Evolutionary conservation across 2,329 filamentous ascomycete species (phyloP).

Genomic region (Talaromyces sp.): DNA sequence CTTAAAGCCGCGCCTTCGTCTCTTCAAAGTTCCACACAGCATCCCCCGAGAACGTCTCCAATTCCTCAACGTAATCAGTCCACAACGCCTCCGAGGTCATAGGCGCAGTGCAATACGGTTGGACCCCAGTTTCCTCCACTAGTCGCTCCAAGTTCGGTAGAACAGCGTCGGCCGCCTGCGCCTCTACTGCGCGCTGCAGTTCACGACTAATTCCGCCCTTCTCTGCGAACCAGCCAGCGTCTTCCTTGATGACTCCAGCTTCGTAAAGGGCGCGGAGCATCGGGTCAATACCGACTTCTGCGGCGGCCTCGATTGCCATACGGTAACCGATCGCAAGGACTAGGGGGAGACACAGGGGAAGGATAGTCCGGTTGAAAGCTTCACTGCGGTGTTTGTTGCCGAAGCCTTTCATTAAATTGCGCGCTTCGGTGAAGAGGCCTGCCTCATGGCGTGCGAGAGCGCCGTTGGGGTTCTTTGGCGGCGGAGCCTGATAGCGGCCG

Average conservation of each 20-base stretch:
- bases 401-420: neutral
- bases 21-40: neutral
- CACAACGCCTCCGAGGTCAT: conserved; percentile 2
- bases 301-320: conserved; percentile 10
- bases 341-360: conserved; percentile 1
- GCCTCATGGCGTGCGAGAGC: conserved; percentile 3
- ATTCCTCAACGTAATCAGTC: neutral
- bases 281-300: neutral
- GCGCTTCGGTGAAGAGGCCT: conserved; percentile 2
- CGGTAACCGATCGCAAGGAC: conserved; percentile 9
- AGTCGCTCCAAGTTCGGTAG: conserved; percentile 1
- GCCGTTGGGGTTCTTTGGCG: neutral
- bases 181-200: neutral
- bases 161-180: neutral
- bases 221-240: conserved; percentile 4
- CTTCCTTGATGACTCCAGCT: neutral
- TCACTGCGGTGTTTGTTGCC: neutral
- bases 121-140: neutral
- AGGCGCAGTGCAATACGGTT: conserved; percentile 10
- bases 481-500: neutral
- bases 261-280: neutral
- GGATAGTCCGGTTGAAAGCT: conserved; percentile 3
- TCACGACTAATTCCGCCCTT: neutral
- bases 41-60: conserved; percentile 8
- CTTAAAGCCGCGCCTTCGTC: neutral